These are phyloP conservation scores for Trypethelium eluteriae DNA, from an alignment of 495 filamentous ascomycete genomes.

Conservation along the genomic window DNA sequence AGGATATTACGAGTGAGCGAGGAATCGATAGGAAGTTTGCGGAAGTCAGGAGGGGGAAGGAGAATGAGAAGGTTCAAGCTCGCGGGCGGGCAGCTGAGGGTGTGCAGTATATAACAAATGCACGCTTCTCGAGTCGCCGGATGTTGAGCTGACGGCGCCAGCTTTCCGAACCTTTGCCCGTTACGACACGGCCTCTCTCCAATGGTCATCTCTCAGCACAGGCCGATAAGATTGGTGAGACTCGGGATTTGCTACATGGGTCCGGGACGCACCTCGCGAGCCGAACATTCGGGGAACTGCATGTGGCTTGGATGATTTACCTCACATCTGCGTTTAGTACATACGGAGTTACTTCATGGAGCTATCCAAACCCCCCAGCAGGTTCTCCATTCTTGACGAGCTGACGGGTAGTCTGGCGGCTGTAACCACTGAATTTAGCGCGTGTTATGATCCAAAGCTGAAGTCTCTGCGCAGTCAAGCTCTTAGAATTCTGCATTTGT, in stretches of 20 bases:
- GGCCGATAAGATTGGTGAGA: neutral
- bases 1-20: neutral
- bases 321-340: neutral
- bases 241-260: slow-evolving; percentile 4
- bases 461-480: too few species aligned
- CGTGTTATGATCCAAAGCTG: too few species aligned
- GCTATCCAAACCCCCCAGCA: neutral
- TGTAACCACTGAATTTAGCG: too few species aligned
- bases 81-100: slow-evolving; percentile 6
- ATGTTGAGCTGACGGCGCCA: slow-evolving; percentile 12
- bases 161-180: slow-evolving; percentile 10
- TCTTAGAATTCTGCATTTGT: neutral
- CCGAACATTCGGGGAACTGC: neutral
- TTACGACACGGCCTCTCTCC: slow-evolving; percentile 1
- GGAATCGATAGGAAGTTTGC: neutral
- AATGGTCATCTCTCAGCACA: neutral
- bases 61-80: neutral
- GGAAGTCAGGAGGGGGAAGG: neutral
- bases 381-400: neutral
- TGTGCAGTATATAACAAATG: slow-evolving; percentile 10
- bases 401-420: neutral
- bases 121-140: slow-evolving; percentile 3
- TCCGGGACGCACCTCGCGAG: neutral
- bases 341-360: neutral
- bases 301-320: slow-evolving; percentile 9